Evolutionary conservation across 2,329 filamentous ascomycete species (phyloP).

Genomic region (Colletotrichum sp.): DNA sequence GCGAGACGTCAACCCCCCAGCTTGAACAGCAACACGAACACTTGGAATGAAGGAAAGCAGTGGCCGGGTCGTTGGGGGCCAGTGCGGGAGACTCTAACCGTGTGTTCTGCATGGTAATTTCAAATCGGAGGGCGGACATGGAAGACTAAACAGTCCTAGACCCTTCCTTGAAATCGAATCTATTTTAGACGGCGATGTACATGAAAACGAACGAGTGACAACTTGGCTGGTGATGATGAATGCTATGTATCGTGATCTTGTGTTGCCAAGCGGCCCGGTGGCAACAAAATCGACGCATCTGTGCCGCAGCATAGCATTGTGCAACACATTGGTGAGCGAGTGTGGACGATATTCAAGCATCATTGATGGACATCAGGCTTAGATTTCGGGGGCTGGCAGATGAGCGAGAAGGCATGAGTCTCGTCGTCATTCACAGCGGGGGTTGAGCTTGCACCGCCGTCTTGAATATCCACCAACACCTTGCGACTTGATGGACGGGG

Average conservation of each 20-base stretch:
- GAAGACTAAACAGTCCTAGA: background rate
- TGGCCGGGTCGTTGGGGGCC: background rate
- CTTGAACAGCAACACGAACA: background rate
- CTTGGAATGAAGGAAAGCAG: background rate
- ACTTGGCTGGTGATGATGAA: background rate
- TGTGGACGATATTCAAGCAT: background rate
- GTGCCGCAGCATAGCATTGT: background rate
- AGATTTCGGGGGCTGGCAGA: background rate
- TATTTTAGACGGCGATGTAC: background rate
- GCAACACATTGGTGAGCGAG: background rate
- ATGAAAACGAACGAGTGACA: background rate
- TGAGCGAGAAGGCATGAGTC: background rate
- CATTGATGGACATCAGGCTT: background rate
- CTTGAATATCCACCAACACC: background rate
- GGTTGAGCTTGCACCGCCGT: background rate
- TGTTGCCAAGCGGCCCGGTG: background rate
- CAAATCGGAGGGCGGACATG: background rate
- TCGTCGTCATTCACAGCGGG: background rate
- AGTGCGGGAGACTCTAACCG: background rate
- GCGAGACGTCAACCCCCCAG: constrained; percentile 30
- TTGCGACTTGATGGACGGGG: background rate
- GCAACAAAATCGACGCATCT: background rate
- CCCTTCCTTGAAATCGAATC: background rate
- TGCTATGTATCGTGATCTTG: background rate
- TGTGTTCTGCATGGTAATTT: background rate